These are phyloP conservation scores for Podaxis mareebaensis DNA, from an alignment of 768 basidiomycete genomes.

Conservation along the genomic window DNA sequence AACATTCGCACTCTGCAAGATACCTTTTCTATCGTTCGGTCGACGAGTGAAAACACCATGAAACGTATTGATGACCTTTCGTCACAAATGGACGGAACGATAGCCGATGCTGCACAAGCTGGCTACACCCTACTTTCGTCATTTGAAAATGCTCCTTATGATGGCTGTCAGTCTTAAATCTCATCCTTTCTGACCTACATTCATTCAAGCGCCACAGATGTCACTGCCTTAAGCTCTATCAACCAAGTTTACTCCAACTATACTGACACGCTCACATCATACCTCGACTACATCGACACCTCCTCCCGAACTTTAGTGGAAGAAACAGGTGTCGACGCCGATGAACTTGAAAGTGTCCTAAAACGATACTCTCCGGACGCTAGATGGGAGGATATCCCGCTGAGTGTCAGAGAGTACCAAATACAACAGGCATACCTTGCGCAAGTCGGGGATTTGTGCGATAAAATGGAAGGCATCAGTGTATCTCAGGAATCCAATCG, in stretches of 20 bases:
- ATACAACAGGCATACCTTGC: constrained; percentile 7
- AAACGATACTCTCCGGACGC: constrained; percentile 9
- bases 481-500: neutral
- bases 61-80: constrained; percentile 3
- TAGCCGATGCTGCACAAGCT: neutral
- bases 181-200: neutral
- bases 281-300: neutral
- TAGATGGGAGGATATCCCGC: constrained; percentile 8
- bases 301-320: neutral
- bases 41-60: neutral
- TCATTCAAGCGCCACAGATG: neutral
- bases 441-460: constrained; percentile 3
- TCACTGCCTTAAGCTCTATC: neutral
- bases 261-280: neutral
- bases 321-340: neutral
- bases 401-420: neutral
- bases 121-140: neutral
- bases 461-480: constrained; percentile 1
- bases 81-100: constrained; percentile 7
- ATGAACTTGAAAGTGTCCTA: constrained; percentile 1
- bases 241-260: neutral
- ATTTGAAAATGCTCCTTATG: neutral
- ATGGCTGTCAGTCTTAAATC: neutral
- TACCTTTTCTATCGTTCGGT: neutral
- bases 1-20: neutral